These are phyloP conservation scores for Plenodomus tracheiphilus DNA, from an alignment of 2,329 filamentous ascomycete genomes.

Conservation along the genomic window DNA sequence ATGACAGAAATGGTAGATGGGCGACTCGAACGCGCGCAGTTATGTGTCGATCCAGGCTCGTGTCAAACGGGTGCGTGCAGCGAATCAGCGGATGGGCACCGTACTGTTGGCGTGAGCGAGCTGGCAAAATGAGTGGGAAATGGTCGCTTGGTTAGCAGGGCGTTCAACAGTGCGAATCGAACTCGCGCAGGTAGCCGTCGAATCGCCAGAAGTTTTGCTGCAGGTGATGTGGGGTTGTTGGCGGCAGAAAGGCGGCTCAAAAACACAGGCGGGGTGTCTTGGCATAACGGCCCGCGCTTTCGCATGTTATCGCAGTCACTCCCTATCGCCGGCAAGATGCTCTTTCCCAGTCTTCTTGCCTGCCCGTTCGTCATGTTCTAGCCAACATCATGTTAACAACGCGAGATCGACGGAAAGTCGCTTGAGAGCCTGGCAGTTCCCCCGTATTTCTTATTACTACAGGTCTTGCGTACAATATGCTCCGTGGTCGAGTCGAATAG, in stretches of 20 bases:
- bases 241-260: slow-evolving; percentile 8
- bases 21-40: slow-evolving; percentile 29
- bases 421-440: too few relatives aligned
- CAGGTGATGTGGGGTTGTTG: slow-evolving; percentile 14
- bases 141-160: background rate
- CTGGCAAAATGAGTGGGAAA: background rate
- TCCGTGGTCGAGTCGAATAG: slow-evolving; percentile 9
- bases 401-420: background rate
- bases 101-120: background rate
- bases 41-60: slow-evolving; percentile 1
- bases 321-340: background rate
- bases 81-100: too few relatives aligned
- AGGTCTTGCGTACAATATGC: background rate
- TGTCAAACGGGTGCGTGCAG: background rate
- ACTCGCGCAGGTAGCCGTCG: slow-evolving; percentile 11
- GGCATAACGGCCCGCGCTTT: slow-evolving; percentile 1
- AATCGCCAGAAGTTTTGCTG: slow-evolving; percentile 14
- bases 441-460: background rate
- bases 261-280: slow-evolving; percentile 8
- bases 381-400: background rate
- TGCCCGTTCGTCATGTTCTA: too few relatives aligned
- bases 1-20: slow-evolving; percentile 12
- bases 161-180: slow-evolving; percentile 5
- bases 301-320: background rate
- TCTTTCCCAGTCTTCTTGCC: background rate